Base-by-base conservation (phyloP, 140 eudicot species). In the Bidens hawaiensis region DNA sequence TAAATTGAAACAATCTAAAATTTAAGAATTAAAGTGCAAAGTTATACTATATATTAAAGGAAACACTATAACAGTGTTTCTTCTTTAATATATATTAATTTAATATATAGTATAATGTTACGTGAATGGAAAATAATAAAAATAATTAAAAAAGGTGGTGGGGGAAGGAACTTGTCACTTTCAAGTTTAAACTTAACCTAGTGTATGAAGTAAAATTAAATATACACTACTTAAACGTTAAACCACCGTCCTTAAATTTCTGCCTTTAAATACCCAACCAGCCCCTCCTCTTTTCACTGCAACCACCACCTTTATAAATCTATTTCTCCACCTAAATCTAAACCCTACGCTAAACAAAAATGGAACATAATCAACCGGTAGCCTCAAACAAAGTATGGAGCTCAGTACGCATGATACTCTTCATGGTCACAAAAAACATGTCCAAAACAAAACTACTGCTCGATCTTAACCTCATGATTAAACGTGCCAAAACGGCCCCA, bases 401-500 rank as follows among this genome's bases (percentile, higher is more conserved):
- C 41, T 47, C 77, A 40, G 56, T 88, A 16, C 78, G 74, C 2
- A 74, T 76, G 2, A 2, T 26, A n/a, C 76, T 68, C 57, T 81
- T 61, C 83, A 79, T 88, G 78, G 6, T 88, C 36, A 66, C 46
- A 28, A 84, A 85, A 67, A 78, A 83, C 56, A 67, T 84, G 0
- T 72, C 83, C 18, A 84, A 84, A 62, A 52, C 75, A 6, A 88
- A 85, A 61, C 54, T 87, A 14, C 23, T 81, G 31, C 65, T 71
- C 17, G 82, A 83, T 43, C 82, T 83, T 73, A 81, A 75, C 84
- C 21, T 74, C 69, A 48, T 83, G 63, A 67, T 81, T 54, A 78
- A 81, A 26, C 88, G 86, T 24, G 85, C 83, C 69, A 83, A 86
- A 55, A 4, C 75, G 56, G 83, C 88, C 58, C 85, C n/a, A n/a